Conservation (phyloP, 371 early-diverging fungal species). For the Coemansia linderi region DNA sequence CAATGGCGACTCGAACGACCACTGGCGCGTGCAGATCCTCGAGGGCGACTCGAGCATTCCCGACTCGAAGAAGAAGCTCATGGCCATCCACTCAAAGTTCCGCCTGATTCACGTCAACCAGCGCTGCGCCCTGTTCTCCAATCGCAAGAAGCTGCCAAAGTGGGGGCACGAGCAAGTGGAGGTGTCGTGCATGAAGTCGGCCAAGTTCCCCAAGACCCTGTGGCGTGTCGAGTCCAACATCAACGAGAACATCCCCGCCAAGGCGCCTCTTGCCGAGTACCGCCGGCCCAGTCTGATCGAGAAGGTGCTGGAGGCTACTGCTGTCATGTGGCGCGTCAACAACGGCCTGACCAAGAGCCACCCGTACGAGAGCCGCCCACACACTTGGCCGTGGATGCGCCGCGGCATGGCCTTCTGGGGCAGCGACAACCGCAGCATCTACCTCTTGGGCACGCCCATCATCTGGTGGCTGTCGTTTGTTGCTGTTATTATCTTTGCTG, state of each 20-base stretch:
- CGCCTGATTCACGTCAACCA: conserved; percentile 73
- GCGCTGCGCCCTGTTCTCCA: conserved; percentile 76
- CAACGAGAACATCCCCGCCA: conserved; percentile 39
- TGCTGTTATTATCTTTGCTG: conserved; percentile 64
- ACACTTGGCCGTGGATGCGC: conserved; percentile 80
- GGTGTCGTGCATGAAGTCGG: conserved; percentile 76
- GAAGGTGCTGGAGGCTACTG: conserved; percentile 82
- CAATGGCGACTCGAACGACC: conserved; percentile 67
- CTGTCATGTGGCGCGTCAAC: conserved; percentile 81
- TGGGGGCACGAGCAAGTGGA: conserved; percentile 99
- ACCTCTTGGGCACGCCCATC: conserved; percentile 96
- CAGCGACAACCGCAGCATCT: conserved; percentile 69
- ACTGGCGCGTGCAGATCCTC: conserved; percentile 70
- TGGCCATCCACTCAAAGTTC: conserved; percentile 66
- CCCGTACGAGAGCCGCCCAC: conserved; percentile 83
- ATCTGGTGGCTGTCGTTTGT: conserved; percentile 83
- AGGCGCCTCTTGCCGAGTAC: conserved; percentile 53
- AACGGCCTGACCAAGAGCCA: conserved; percentile 80
- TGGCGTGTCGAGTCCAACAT: conserved; percentile 60
- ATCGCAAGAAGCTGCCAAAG: conserved; percentile 78
- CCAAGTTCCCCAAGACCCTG: conserved; percentile 60
- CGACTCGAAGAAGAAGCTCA: conserved; percentile 54
- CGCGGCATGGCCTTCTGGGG: conserved; percentile 93
- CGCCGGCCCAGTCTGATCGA: conserved; percentile 62
- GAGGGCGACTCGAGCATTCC: conserved; percentile 61